phyloP scores from a whole-genome alignment of 495 filamentous ascomycete species.

The Penicillium paxilli region DNA sequence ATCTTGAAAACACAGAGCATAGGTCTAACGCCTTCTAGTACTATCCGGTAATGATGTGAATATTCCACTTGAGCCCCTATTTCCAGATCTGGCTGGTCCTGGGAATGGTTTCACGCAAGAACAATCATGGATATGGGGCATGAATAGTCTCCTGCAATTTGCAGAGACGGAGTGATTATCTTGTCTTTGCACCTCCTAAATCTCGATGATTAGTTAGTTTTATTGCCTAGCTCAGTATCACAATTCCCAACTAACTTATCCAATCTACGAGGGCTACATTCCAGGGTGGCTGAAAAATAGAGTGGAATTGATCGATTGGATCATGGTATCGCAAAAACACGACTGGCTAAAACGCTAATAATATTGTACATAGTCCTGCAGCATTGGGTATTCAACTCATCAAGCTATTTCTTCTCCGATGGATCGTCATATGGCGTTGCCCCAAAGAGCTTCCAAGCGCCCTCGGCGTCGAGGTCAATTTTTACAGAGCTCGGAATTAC shows the following conservation, averaged over 20 bases:
- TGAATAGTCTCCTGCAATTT: conserved; percentile 3
- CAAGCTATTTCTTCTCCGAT: neutral
- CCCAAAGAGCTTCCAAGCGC: conserved; percentile 17
- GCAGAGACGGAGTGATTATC: neutral
- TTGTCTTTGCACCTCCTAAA: too few species aligned
- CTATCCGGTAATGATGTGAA: neutral
- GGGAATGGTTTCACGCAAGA: conserved; percentile 6
- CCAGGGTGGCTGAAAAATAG: too few species aligned
- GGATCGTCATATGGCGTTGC: conserved; percentile 11
- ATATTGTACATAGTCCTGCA: too few species aligned
- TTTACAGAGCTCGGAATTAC: conserved; percentile 1
- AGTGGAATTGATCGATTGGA: too few species aligned
- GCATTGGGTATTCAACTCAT: too few species aligned
- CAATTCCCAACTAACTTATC: too few species aligned
- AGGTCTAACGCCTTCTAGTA: neutral
- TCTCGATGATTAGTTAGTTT: too few species aligned
- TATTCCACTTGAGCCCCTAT: neutral
- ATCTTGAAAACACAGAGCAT: neutral
- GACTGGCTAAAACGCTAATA: too few species aligned
- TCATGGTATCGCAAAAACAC: too few species aligned
- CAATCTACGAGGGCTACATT: too few species aligned
- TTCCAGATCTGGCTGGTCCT: conserved; percentile 1
- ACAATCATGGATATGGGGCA: conserved; percentile 21
- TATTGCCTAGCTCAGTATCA: too few species aligned
- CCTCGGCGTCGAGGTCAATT: conserved; percentile 12